Evolutionary conservation across 208 protist species (phyloP).

Genomic region (Sergeia podlipaevii): DNA sequence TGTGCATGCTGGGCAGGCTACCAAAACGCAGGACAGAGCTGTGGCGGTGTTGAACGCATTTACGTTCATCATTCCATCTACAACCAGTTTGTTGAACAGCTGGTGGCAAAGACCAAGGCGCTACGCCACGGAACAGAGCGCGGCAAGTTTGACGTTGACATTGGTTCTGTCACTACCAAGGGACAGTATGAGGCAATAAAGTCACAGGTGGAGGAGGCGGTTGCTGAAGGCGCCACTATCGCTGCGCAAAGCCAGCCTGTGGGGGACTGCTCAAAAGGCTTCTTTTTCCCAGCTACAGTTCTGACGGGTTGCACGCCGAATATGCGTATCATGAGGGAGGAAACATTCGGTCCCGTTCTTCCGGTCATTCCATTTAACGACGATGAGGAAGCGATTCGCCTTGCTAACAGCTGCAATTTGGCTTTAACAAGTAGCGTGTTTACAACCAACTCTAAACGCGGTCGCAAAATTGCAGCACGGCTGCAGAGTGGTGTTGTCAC

Average conservation of each 20-base stretch:
- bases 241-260: constrained; percentile 63
- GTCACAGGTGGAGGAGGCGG: constrained; percentile 62
- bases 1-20: constrained; percentile 77
- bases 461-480: constrained; percentile 28
- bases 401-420: constrained; percentile 71
- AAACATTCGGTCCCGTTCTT: constrained; percentile 92
- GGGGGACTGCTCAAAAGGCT: constrained; percentile 36
- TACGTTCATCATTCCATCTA: constrained; percentile 73
- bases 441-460: constrained; percentile 27
- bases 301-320: constrained; percentile 63
- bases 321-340: constrained; percentile 87
- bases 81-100: constrained; percentile 53
- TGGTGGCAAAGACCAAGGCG: constrained; percentile 62
- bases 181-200: constrained; percentile 57
- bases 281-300: constrained; percentile 85
- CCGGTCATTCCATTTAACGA: constrained; percentile 62
- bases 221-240: constrained; percentile 52
- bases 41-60: constrained; percentile 69
- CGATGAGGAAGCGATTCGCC: constrained; percentile 71
- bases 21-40: constrained; percentile 84
- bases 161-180: constrained; percentile 64
- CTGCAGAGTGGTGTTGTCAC: constrained; percentile 81
- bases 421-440: constrained; percentile 84
- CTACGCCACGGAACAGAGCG: constrained; percentile 66
- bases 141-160: constrained; percentile 55